Base-by-base conservation (phyloP, 179 eudicot species). In the Spinacia oleracea region DNA sequence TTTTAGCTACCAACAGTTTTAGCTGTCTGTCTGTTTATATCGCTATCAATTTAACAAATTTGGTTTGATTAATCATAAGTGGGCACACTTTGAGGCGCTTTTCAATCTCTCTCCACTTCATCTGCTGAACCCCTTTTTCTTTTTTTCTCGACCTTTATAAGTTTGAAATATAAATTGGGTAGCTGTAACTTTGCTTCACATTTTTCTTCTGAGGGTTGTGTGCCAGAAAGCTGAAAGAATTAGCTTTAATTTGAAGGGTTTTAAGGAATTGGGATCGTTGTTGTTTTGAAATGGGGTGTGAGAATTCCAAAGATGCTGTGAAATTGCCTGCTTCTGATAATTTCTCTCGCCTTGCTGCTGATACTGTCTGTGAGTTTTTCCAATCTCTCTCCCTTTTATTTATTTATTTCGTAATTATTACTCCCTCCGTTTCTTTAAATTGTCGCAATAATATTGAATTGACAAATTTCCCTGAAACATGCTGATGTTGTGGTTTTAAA, bases 341-440 rank as follows among this genome's bases (percentile, higher is more conserved):
- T 32, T 78, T 78, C 59, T 59, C 76, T 59, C 35, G 43, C 23
- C 81, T 78, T 71, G 81, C 76, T 46, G 69, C 76, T 60, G 70
- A 78, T 21, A 72, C 81, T 42, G 77, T 48, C 35, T 78, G 81
- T 78, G 59, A 78, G 76, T 78, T 42, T 56, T 27, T 38, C 40
- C 48, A 3, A 32, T 66, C 40, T 67, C 23, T 51, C 16, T 0
- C 0, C 4, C 4, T 48, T n/a, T 9, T n/a, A n/a, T 29, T 63
- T 15, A 4, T 59, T 59, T n/a, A n/a, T 14, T 15, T 35, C 21
- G 0, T 74, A 4, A 6, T 60, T 32, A 25, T 62, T 63, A 11
- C 0, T n/a, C n/a, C n/a, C n/a, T n/a, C n/a, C n/a, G n/a, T n/a
- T n/a, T n/a, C n/a, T n/a, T n/a, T n/a, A n/a, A n/a, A n/a, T n/a